These are phyloP conservation scores for Candida maesae DNA, from an alignment of 805 yeast genomes.

Conservation along the genomic window DNA sequence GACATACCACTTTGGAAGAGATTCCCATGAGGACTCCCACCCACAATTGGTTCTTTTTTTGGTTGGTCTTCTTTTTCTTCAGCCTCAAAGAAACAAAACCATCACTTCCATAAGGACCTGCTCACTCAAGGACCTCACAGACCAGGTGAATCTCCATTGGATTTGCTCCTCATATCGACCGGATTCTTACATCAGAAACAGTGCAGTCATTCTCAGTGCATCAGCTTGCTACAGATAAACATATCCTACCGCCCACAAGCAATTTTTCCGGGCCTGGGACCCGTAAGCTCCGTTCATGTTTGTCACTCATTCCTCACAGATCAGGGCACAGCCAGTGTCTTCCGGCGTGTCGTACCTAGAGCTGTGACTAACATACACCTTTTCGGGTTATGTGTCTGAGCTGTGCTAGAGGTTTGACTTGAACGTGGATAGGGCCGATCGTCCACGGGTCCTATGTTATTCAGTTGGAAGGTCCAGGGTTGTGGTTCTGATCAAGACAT, in stretches of 20 bases:
- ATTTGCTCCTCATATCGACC: not conserved
- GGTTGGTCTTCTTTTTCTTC: slow-evolving; percentile 15
- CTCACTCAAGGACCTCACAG: slow-evolving; percentile 18
- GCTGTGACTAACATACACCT: slow-evolving; percentile 24
- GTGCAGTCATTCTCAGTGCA: not conserved
- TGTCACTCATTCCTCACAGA: slow-evolving; percentile 5
- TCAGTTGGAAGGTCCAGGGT: not conserved
- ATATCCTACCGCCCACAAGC: no score
- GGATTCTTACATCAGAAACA: not conserved
- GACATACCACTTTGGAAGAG: not conserved
- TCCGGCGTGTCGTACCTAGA: slow-evolving; percentile 5
- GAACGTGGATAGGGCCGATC: no score
- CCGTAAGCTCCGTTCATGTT: not conserved
- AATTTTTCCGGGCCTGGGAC: not conserved
- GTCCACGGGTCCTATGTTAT: no score
- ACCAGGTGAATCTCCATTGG: not conserved
- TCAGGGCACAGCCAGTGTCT: slow-evolving; percentile 22
- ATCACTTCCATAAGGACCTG: slow-evolving; percentile 16
- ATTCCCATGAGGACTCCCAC: not conserved
- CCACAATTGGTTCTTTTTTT: slow-evolving; percentile 18
- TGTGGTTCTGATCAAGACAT: slow-evolving; percentile 2
- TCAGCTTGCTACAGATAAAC: not conserved
- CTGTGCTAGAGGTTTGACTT: slow-evolving; percentile 11
- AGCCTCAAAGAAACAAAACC: slow-evolving; percentile 22
- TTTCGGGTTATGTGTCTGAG: slow-evolving; percentile 22